Conservation (phyloP, 441 rosid genomes). For the Flueggea neowawraea region DNA sequence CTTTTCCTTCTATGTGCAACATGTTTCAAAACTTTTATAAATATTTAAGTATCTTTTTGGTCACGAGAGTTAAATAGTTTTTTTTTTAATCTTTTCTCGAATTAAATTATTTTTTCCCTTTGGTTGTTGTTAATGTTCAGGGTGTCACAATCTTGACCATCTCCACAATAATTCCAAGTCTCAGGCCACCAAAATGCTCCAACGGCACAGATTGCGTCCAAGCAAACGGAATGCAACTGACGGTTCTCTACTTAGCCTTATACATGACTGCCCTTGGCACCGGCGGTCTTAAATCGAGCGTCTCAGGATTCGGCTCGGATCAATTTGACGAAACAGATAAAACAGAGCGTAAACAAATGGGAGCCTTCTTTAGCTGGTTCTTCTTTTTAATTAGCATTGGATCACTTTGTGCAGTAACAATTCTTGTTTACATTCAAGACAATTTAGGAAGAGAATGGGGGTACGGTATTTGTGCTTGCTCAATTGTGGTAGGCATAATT, state of each 20-base stretch:
- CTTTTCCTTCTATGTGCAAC: background rate
- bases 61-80: background rate
- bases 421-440: conserved; percentile 90
- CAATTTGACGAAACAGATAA: conserved; percentile 79
- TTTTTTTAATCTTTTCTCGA: background rate
- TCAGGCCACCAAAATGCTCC: conserved; percentile 69
- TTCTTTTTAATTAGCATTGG: conserved; percentile 87
- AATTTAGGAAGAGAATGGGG: conserved; percentile 83
- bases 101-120: conserved; percentile 2
- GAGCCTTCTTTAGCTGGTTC: conserved; percentile 84
- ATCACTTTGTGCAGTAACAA: conserved; percentile 71
- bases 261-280: conserved; percentile 91
- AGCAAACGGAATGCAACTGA: conserved; percentile 56
- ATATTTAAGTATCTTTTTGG: background rate
- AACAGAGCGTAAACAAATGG: conserved; percentile 60
- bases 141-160: conserved; percentile 80
- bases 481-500: conserved; percentile 50
- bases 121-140: conserved; percentile 22
- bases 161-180: conserved; percentile 76
- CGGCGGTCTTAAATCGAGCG: conserved; percentile 92
- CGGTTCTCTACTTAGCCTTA: conserved; percentile 64
- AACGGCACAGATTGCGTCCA: conserved; percentile 41
- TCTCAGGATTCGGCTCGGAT: conserved; percentile 92
- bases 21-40: background rate
- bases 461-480: conserved; percentile 73